Evolutionary conservation across 495 filamentous ascomycete genomes (phyloP), one percentile per base, ranked within the genome.

Genomic region (Annulohypoxylon bovei): DNA sequence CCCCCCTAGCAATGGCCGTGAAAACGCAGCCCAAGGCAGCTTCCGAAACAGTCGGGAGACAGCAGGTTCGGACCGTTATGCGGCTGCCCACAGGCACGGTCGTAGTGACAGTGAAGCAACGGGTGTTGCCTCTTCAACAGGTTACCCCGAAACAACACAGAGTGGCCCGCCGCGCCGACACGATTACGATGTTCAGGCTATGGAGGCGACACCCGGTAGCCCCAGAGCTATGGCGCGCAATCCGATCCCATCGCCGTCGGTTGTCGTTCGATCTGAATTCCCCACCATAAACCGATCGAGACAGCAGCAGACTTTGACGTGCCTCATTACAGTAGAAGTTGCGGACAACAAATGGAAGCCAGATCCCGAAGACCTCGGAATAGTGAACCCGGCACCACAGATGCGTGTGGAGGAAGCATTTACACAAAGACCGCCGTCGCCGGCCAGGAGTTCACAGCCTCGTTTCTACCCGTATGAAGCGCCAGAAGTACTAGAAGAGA

Each of bases 251-350:
- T 84, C 95, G 8, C 95, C 95, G 4, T 91, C 88, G 0, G 93
- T 99, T 27, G 96, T 92, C 6, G 90, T 99, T 25, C 92, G 95
- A 57, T 97, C 94, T 75, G 95, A 99, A 81, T 99, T 97, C 75
- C 95, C 95, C 9, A 98, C 95, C 2, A 85, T 99, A 73, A 98
- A 85, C 72, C 87, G 92, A 62, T 97, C 95, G 33, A 91, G 95
- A 52, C 93, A 96, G 77, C 95, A 98, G 78, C 95, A 99, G 80
- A 94, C 90, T 3, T 81, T 99, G 72, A 98, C 95, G 0, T 98
- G 96, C 77, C 81, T 99, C 68, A 86, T 99, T 28, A 98, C 96
- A 0, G 88, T 99, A 33, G 95, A 99, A 80, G 93, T 99, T 4
- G 88, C 94, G 0, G 95, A 96, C 73, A 92, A 88, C 61, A 96